Base-by-base conservation (phyloP, 257 asterid species). In the Nicotiana sylvestris region DNA sequence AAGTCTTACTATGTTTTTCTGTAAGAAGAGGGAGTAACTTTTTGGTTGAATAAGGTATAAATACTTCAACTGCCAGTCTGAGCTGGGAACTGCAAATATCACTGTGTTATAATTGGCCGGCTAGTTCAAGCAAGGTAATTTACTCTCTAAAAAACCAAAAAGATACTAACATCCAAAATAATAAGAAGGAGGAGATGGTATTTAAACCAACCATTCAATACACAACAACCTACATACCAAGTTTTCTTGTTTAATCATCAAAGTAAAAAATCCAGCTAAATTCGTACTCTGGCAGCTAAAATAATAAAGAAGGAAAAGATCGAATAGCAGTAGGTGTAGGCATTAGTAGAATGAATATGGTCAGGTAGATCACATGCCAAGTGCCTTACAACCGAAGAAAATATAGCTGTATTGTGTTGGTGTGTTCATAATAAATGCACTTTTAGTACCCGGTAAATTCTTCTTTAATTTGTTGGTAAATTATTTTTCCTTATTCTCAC, bases 351-450 rank as follows among this genome's bases (percentile, higher is more conserved):
- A 27, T 27, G 64, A 51, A 49, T 76, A 51, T 49, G 33, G 81
- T 77, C 55, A 82, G 87, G 32, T 66, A 27, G 35, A 2, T 77
- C 83, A 82, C 85, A 85, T 77, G 83, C 7, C 53, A 58, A 18
- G n/a, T 66, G 83, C 87, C 70, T 77, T 78, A 43, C 21, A 77
- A 16, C 39, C 43, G 30, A 51, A 57, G 56, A 60, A 84, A 82
- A 66, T 17, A 82, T 80, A 85, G 85, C 82, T 85, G 84, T 82
- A 58, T 12, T 56, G 60, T 35, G 67, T 78, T 70, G 43, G 33
- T 32, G 3, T 13, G 58, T 15, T 53, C 58, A 13, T 53, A 53
- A 53, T 53, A 53, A 53, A 53, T 76, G 46, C 29, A 29, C 64
- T 51, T 58, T 76, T 27, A 7, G 3, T 15, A 8, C 11, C 51